Evolutionary conservation across 148 eudicot species (phyloP).

Genomic region (Amaranthus cruentus): DNA sequence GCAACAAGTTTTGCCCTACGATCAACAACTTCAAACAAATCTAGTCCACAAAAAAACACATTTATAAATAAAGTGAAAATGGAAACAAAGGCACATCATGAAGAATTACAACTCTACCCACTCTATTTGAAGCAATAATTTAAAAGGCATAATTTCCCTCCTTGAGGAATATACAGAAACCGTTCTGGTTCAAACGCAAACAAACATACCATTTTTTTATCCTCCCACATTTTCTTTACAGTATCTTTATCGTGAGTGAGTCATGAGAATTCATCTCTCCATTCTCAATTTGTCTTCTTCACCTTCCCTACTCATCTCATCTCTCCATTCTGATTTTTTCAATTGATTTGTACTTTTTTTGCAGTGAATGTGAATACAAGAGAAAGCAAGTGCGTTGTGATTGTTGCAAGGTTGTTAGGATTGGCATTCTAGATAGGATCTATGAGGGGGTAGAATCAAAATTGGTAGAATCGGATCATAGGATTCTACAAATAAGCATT

Average conservation of each 20-base stretch:
- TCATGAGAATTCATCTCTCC: neutral
- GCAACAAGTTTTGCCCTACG: conserved; percentile 93
- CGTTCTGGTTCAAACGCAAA: neutral
- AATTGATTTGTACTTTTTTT: too few species aligned
- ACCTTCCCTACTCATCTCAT: too few species aligned
- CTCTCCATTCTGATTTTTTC: too few species aligned
- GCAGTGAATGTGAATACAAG: too few species aligned
- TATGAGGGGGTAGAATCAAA: too few species aligned
- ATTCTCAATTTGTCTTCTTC: too few species aligned
- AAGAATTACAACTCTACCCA: neutral
- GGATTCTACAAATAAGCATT: too few species aligned
- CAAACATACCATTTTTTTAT: neutral
- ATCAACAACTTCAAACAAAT: conserved; percentile 95
- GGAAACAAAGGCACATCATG: neutral
- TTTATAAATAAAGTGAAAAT: neutral
- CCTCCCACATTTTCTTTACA: too few species aligned
- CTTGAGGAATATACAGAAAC: neutral
- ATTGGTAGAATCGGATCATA: too few species aligned
- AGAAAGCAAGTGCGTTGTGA: too few species aligned
- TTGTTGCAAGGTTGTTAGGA: too few species aligned
- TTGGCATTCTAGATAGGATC: too few species aligned
- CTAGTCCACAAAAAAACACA: conserved; percentile 30
- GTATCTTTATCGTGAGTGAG: neutral
- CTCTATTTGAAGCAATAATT: neutral
- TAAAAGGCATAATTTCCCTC: conserved; percentile 3